Conservation (phyloP, 345 rosid genomes). For the Salix suchowensis region DNA sequence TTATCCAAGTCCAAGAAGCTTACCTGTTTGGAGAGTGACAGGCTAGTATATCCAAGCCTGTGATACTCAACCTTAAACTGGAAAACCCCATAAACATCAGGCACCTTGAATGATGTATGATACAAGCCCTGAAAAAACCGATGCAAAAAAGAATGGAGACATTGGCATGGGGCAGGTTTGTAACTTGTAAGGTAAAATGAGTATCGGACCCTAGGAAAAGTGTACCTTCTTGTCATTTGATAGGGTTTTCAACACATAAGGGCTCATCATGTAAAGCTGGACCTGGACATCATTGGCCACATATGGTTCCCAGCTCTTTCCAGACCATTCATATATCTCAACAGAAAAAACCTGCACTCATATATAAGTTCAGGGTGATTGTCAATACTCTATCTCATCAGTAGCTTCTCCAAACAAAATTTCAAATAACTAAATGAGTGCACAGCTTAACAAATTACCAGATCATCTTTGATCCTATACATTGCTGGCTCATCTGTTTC, state of each 20-base stretch:
- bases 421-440: constrained; percentile 3
- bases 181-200: background rate
- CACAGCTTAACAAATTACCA: constrained; percentile 33
- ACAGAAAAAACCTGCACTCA: constrained; percentile 48
- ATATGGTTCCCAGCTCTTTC: constrained; percentile 69
- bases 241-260: constrained; percentile 58
- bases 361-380: background rate
- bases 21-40: constrained; percentile 69
- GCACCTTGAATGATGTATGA: constrained; percentile 60
- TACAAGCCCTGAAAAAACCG: constrained; percentile 51
- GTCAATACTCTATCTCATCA: background rate
- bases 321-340: constrained; percentile 66
- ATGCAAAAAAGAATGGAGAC: constrained; percentile 2
- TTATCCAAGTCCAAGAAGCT: constrained; percentile 1
- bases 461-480: constrained; percentile 62
- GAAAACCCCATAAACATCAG: constrained; percentile 74
- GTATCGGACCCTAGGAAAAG: background rate
- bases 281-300: constrained; percentile 62
- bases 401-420: background rate
- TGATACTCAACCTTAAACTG: constrained; percentile 73
- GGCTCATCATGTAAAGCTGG: constrained; percentile 79
- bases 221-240: constrained; percentile 51
- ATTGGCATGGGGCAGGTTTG: background rate
- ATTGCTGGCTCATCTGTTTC: constrained; percentile 56
- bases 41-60: constrained; percentile 59